Evolutionary conservation across 179 eudicot genomes (phyloP), one percentile per base, ranked within the genome.

Genomic region (Sideroxylon spinosum): DNA sequence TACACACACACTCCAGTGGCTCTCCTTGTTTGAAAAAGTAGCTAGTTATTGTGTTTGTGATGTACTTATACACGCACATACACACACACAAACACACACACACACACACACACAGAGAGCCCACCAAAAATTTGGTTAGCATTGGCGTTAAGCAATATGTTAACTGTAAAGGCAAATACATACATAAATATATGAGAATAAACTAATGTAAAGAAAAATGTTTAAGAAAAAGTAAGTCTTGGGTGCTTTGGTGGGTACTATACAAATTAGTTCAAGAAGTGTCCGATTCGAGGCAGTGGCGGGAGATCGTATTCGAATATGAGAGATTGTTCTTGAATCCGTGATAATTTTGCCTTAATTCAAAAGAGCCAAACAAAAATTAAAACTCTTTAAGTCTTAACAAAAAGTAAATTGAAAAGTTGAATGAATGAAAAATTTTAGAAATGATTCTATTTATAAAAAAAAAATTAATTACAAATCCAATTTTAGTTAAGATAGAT

Each of bases 191-290:
- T 6, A 37, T 3, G 44, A 37, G 44, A 13, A 60, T 20, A 60
- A 60, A 60, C 12, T n/a, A 60, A 60, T 20, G 26, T n/a, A 60
- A 60, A 60, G 26, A 37, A 37, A 60, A 60, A 5, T 19, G 9
- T 60, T n/a, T 0, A 20, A 5, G 61, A 25, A 71, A 72, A 78
- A 71, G 69, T 20, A 2, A 64, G 55, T 57, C 59, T 22, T 75
- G 37, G 73, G 71, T 73, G 80, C 60, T 64, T 78, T 75, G 74
- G 73, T 79, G 80, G 71, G 78, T 29, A 29, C 37, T 74, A 75
- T 61, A 68, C 37, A 59, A 75, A n/a, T n/a, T 37, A 70, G 79
- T 71, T 70, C 79, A 81, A 64, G 76, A 69, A 28, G 81, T 62
- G 81, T 80, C 80, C 84, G 37, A 29, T 29, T 29, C 3, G 3